Evolutionary conservation across 768 basidiomycete species (phyloP), one percentile per base, ranked within the genome.

Genomic region (Mycena galopus): DNA sequence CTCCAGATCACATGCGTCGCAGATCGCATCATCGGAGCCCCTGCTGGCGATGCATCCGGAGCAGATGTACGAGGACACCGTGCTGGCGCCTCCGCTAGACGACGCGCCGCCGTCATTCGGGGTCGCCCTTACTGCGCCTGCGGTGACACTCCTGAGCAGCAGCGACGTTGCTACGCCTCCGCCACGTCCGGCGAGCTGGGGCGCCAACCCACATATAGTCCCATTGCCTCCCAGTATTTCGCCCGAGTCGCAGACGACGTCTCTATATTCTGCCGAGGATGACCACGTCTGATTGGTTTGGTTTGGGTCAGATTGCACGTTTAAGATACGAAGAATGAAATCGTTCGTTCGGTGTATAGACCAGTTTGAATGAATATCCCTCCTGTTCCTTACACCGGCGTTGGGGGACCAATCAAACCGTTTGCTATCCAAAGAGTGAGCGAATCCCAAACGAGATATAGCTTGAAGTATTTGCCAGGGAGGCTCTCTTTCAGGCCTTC

Each of bases 81-180:
- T n/a, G n/a, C n/a, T n/a, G n/a, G n/a, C n/a, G n/a, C n/a, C n/a
- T n/a, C n/a, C n/a, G n/a, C n/a, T 47, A 16, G 39, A 39, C 44
- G 72, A 73, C 63, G 66, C 72, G 11, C 72, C 72, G 16, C 72
- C 72, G 21, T 63, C 72, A 39, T 73, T 73, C 39, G 67, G 72
- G 3, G 67, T 55, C 12, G 72, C 72, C n/a, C 53, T 73, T 27
- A 64, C 66, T 7, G 42, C 66, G 47, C 71, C 71, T 0, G 61
- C 61, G 19, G 55, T 72, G 39, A 70, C 62, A 51, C 42, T 70
- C 16, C 56, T 70, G 23, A 70, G 62, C 56, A 37, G 42, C 25
- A 27, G 14, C 25, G 69, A 59, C 25, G 29, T 44, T 32, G 62
- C 27, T 17, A 29, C 21, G 14, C 62, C 70, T 3, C 63, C 59